These are phyloP conservation scores for Millerago galiae DNA, from an alignment of 805 yeast species.

Conservation along the genomic window DNA sequence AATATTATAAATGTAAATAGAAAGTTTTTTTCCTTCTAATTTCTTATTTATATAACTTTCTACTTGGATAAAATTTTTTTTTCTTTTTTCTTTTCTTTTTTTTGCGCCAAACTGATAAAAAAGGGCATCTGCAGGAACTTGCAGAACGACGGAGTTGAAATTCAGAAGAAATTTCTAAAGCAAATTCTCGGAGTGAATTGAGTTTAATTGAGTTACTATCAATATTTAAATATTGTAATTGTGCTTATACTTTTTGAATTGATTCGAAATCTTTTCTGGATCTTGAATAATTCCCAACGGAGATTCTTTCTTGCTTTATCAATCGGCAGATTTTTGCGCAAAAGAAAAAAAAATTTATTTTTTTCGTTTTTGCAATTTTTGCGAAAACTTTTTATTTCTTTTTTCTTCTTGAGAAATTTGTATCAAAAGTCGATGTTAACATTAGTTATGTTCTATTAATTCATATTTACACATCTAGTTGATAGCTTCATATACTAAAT, in stretches of 20 bases:
- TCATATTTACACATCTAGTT: too few species aligned
- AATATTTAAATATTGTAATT: not conserved
- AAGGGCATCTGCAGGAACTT: not conserved
- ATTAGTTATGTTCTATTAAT: too few species aligned
- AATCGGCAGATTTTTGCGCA: not conserved
- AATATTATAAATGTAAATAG: too few species aligned
- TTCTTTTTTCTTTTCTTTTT: not conserved
- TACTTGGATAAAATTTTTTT: not conserved
- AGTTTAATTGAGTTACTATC: not conserved
- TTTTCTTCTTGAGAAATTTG: too few species aligned
- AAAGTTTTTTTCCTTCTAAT: not conserved
- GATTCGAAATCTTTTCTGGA: not conserved
- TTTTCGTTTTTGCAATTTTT: not conserved
- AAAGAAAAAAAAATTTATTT: not conserved
- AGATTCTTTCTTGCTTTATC: not conserved
- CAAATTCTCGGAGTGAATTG: not conserved
- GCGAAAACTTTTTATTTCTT: not conserved
- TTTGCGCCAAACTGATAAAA: constrained; percentile 4
- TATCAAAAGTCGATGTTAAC: too few species aligned
- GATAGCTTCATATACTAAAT: too few species aligned
- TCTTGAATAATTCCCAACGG: not conserved
- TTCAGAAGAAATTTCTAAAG: too few species aligned
- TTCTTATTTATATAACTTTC: not conserved
- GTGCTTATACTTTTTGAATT: not conserved
- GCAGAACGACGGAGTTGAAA: too few species aligned